These are phyloP conservation scores for Talaromyces sp. DNA, from an alignment of 2,329 filamentous ascomycete genomes.

Conservation along the genomic window DNA sequence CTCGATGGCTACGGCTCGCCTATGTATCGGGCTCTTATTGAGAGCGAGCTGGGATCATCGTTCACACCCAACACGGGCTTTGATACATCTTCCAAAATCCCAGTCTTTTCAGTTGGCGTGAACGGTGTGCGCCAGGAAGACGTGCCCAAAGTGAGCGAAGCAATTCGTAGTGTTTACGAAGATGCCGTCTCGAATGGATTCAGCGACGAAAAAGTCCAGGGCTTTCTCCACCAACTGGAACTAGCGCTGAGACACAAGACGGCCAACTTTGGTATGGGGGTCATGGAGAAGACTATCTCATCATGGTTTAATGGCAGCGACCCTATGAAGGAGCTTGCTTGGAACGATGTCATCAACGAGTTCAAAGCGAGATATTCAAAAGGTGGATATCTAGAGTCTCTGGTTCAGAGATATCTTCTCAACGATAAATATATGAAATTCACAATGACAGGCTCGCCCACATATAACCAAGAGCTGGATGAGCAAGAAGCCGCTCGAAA, in stretches of 20 bases:
- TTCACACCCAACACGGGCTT: constrained; percentile 95
- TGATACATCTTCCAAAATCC: constrained; percentile 69
- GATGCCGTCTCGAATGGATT: constrained; percentile 73
- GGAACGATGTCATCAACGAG: constrained; percentile 79
- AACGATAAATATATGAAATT: constrained; percentile 85
- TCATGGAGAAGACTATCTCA: constrained; percentile 82
- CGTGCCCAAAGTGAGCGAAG: constrained; percentile 69
- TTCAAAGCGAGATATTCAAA: constrained; percentile 74
- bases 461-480: constrained; percentile 67
- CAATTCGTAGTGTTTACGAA: constrained; percentile 66
- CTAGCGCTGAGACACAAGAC: constrained; percentile 95
- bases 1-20: constrained; percentile 95
- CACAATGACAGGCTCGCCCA: constrained; percentile 82
- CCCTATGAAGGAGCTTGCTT: constrained; percentile 83
- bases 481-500: constrained; percentile 72
- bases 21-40: constrained; percentile 81
- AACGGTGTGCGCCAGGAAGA: constrained; percentile 83
- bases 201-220: constrained; percentile 83
- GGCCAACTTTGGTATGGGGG: constrained; percentile 84
- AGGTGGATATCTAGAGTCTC: constrained; percentile 73
- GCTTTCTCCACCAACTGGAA: constrained; percentile 88
- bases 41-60: constrained; percentile 83
- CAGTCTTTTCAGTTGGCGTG: constrained; percentile 84
- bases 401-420: constrained; percentile 85
- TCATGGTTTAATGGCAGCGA: constrained; percentile 95